Evolutionary conservation across 2,329 filamentous ascomycete genomes (phyloP).

Genomic region (Mycosphaerella sp.): DNA sequence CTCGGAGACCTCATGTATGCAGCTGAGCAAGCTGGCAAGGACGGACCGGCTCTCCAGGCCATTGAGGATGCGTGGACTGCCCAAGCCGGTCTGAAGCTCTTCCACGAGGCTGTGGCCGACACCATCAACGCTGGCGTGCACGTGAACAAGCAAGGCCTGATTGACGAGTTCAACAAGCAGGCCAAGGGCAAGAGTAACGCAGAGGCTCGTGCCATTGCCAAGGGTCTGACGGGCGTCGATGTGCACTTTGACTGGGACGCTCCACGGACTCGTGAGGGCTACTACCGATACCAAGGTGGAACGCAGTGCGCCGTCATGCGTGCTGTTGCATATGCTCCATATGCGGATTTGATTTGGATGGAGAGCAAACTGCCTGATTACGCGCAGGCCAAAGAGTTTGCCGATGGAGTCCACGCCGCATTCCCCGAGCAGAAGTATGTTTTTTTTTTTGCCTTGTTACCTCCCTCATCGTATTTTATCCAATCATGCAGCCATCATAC

Average conservation of each 20-base stretch:
- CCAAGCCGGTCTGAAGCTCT: slow-evolving; percentile 75
- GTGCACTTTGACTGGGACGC: slow-evolving; percentile 93
- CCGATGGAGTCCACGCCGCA: slow-evolving; percentile 83
- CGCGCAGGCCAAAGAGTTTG: slow-evolving; percentile 86
- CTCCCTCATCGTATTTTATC: too few relatives aligned
- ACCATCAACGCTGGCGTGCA: slow-evolving; percentile 64
- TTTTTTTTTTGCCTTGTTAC: neutral
- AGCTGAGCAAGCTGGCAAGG: slow-evolving; percentile 76
- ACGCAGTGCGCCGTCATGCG: slow-evolving; percentile 89
- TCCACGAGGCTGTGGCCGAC: slow-evolving; percentile 81
- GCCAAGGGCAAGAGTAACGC: slow-evolving; percentile 77
- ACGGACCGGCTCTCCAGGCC: slow-evolving; percentile 70
- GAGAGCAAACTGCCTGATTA: slow-evolving; percentile 95
- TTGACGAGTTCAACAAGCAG: slow-evolving; percentile 59
- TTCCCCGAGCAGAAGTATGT: slow-evolving; percentile 94
- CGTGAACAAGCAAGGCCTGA: slow-evolving; percentile 62
- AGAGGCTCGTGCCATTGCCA: slow-evolving; percentile 75
- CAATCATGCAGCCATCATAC: neutral
- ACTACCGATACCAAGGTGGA: slow-evolving; percentile 86
- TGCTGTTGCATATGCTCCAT: slow-evolving; percentile 85
- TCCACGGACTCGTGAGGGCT: slow-evolving; percentile 89
- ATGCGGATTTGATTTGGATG: slow-evolving; percentile 98
- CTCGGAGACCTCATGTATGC: slow-evolving; percentile 86
- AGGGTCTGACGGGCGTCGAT: slow-evolving; percentile 67
- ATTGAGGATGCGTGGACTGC: slow-evolving; percentile 86